Base-by-base conservation (phyloP, 2,329 filamentous ascomycete species). In the Endoconidiophora laricicola region DNA sequence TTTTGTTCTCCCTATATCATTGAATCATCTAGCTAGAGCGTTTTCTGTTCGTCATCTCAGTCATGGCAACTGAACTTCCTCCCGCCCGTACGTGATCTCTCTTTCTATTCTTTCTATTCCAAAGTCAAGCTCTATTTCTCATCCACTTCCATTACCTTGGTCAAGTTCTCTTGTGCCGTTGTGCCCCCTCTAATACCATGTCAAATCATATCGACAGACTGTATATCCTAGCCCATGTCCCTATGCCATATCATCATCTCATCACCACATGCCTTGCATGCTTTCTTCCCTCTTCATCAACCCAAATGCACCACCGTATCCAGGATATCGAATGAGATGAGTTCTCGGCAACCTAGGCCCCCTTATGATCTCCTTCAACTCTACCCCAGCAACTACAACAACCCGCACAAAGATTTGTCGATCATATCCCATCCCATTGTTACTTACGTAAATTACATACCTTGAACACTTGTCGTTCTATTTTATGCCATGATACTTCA, bases 201-300 rank as follows among this genome's bases (percentile, higher is more conserved):
- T 24, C 33, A 38, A 50, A 41, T 38, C 26, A 41, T 36, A 43
- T 20, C 41, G 12, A 22, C 26, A 33, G 2, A 33, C 7, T 33
- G 26, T 33, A 33, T 24, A 50, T 29, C 26, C 24, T 43, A 6
- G 7, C 38, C 26, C 10, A 42, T 33, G 24, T 33, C 26, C 9
- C 20, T 39, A 33, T 37, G 26, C n/a, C 47, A 49, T 49, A 49
- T 49, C 38, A 42, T 49, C n/a, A 49, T 43, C 18, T 43, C 18
- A 43, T 24, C 37, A 41, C 39, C 20, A 49, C 23, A 49, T 57
- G 52, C 33, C 46, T 48, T 23, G 26, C 24, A 12, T 22, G 16
- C 37, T 14, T n/a, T 48, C 20, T 29, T 18, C 39, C 39, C 24
- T 20, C 14, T 24, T 38, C 45, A 10, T 14, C 22, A 36, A 42